Evolutionary conservation across 192 early-diverging fungal genomes (phyloP).

Genomic region (Coemansia sp.): DNA sequence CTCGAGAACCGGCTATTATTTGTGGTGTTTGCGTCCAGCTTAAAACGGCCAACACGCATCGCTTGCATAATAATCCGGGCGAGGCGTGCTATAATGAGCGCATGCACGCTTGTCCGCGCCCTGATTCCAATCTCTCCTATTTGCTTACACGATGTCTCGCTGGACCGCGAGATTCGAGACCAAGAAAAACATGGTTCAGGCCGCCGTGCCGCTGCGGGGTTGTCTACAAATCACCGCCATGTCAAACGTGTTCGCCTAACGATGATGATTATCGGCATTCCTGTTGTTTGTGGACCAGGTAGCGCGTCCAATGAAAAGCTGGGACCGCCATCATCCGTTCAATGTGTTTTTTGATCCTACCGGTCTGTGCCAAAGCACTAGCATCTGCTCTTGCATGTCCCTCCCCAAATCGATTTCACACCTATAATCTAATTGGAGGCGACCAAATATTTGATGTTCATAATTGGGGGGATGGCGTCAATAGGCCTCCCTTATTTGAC

Average conservation of each 20-base stretch:
- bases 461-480: constrained; percentile 1
- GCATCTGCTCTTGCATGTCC: constrained; percentile 7
- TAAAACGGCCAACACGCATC: not conserved
- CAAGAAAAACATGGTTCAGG: not conserved
- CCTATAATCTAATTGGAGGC: not conserved
- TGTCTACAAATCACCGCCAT: not conserved
- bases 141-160: not conserved
- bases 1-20: constrained; percentile 1
- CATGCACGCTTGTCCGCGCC: not conserved
- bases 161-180: not conserved
- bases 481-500: not conserved
- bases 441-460: not conserved
- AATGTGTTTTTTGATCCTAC: not conserved
- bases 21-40: not conserved
- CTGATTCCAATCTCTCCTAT: not conserved
- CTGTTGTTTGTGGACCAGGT: not conserved
- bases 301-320: not conserved
- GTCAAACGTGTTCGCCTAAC: not conserved
- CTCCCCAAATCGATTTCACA: not conserved
- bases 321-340: not conserved
- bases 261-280: not conserved
- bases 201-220: not conserved
- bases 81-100: not conserved
- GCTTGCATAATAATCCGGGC: constrained; percentile 11
- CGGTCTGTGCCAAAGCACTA: not conserved